Evolutionary conservation across 2,329 filamentous ascomycete species (phyloP).

Genomic region (Pseudogymnoascus pannorum): DNA sequence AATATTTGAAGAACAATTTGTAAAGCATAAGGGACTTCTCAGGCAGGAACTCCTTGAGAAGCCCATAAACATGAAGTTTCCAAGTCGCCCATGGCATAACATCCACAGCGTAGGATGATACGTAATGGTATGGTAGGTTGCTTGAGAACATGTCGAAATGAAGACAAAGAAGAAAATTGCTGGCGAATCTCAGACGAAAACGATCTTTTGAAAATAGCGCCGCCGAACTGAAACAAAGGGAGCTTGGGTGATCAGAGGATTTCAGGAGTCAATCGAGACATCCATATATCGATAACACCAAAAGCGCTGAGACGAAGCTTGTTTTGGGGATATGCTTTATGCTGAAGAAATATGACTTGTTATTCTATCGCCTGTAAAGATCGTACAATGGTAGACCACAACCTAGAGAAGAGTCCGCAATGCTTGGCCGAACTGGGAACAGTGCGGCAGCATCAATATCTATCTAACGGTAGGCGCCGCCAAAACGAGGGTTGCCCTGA

Average conservation of each 20-base stretch:
- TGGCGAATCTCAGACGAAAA: conserved; percentile 20
- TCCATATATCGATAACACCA: conserved; percentile 30
- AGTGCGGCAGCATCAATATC: conserved; percentile 15
- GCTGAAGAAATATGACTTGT: conserved; percentile 25
- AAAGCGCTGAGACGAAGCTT: conserved; percentile 26
- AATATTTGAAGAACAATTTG: conserved; percentile 9
- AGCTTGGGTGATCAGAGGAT: conserved; percentile 25
- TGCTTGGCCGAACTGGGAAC: background rate
- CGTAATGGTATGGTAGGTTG: conserved; percentile 36
- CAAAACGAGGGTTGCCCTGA: conserved; percentile 50
- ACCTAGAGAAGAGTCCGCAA: conserved; percentile 12
- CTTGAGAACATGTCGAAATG: conserved; percentile 28
- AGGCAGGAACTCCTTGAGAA: conserved; percentile 34
- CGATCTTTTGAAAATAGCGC: conserved; percentile 14
- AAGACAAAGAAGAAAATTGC: conserved; percentile 25
- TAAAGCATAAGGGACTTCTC: background rate
- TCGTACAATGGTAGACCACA: conserved; percentile 23
- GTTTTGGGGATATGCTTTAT: conserved; percentile 26
- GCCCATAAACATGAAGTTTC: conserved; percentile 56
- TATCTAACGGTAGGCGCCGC: conserved; percentile 49
- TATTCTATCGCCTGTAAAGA: conserved; percentile 23
- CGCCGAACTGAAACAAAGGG: conserved; percentile 22
- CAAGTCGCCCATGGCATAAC: conserved; percentile 49
- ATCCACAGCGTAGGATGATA: conserved; percentile 49
- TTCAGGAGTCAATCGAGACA: conserved; percentile 26